These are phyloP conservation scores for Hypoxylon sp. DNA, from an alignment of 2,329 filamentous ascomycete species.

Conservation along the genomic window DNA sequence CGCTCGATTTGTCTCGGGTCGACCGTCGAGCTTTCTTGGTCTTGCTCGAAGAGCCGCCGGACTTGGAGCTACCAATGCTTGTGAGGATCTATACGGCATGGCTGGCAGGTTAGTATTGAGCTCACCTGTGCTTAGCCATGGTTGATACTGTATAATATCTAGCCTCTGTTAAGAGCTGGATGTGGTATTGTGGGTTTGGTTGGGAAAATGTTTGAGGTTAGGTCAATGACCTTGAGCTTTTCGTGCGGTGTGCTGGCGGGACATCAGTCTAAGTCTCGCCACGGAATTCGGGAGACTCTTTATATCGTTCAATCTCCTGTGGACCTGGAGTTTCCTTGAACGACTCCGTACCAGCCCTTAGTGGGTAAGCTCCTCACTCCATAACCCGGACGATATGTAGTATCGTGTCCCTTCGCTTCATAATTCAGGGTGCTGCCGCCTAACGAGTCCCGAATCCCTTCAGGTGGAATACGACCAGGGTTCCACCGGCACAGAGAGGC, in stretches of 20 bases:
- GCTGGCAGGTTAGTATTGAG: not conserved
- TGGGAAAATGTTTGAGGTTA: not conserved
- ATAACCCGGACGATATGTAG: not conserved
- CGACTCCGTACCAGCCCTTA: not conserved
- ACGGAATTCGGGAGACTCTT: not conserved
- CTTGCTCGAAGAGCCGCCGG: constrained; percentile 6
- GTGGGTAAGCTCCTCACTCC: not conserved
- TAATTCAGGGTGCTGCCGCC: constrained; percentile 4
- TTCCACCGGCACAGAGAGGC: not conserved
- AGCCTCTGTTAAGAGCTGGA: not conserved
- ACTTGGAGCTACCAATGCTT: constrained; percentile 2
- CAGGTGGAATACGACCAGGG: not conserved
- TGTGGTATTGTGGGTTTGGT: not conserved
- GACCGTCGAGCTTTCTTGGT: constrained; percentile 8
- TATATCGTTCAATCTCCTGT: not conserved
- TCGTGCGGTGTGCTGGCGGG: not conserved
- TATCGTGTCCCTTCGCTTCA: not conserved
- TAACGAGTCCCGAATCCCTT: constrained; percentile 1
- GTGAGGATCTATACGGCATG: constrained; percentile 8
- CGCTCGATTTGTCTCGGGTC: not conserved
- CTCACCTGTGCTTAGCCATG: constrained; percentile 33
- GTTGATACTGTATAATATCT: not conserved
- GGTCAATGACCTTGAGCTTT: not conserved
- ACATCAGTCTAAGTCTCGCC: not conserved
- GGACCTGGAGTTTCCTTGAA: not conserved